Conservation (phyloP, 2,329 filamentous ascomycete species). For the Ceratocystis smalleyi region DNA sequence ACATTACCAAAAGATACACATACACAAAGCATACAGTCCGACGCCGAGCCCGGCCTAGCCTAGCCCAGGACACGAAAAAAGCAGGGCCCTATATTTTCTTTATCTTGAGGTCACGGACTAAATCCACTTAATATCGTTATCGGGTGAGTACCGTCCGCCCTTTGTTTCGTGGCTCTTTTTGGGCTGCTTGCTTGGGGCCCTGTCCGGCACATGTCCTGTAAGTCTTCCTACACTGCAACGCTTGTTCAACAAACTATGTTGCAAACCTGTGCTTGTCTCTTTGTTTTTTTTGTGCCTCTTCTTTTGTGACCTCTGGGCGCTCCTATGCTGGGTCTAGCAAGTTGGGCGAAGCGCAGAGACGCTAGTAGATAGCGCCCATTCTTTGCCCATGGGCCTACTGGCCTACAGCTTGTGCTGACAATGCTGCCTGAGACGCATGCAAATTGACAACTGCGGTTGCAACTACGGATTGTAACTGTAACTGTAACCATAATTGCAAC, state of each 20-base stretch:
- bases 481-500: background rate
- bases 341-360: no score
- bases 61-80: background rate
- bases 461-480: background rate
- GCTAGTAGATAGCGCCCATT: no score
- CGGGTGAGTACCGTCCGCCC: background rate
- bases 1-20: background rate
- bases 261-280: no score
- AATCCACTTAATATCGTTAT: conserved; percentile 2
- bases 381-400: no score
- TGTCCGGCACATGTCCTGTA: background rate
- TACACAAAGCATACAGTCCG: background rate
- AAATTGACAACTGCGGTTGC: conserved; percentile 1
- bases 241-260: no score
- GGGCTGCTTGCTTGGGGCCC: background rate
- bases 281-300: background rate
- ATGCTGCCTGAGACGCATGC: background rate
- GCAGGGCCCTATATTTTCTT: conserved; percentile 1
- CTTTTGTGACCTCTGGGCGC: no score
- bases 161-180: background rate
- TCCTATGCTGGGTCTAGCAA: no score
- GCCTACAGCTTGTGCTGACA: no score
- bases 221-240: background rate
- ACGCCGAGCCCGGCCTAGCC: background rate
- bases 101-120: background rate